A percentile compares a stretch with the other conserved stretches of the same genome.
These are phyloP conservation scores for Aspergillus sp. DNA, from an alignment of 2,329 filamentous ascomycete genomes.

Conservation along the genomic window DNA sequence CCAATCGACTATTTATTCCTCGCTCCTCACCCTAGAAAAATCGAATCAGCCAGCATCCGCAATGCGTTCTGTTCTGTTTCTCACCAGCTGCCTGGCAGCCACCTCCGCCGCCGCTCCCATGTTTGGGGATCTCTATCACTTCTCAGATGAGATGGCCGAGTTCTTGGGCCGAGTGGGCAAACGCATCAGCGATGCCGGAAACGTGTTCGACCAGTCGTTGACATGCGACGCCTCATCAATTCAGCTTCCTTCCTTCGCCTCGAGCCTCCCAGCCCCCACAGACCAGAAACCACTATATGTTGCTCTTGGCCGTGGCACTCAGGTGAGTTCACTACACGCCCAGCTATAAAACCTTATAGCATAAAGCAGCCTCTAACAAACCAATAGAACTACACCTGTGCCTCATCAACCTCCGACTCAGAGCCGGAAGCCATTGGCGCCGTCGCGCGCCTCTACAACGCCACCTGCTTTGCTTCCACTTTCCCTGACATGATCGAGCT, in stretches of 20 bases:
- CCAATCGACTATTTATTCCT: not conserved
- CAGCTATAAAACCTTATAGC: not conserved
- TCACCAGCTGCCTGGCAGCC: constrained; percentile 32
- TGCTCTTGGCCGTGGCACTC: constrained; percentile 78
- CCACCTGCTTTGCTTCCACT: constrained; percentile 71
- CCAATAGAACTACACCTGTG: constrained; percentile 88
- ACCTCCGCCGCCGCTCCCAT: constrained; percentile 37
- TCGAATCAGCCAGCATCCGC: constrained; percentile 13
- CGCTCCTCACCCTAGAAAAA: not conserved
- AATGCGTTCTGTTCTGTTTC: constrained; percentile 23
- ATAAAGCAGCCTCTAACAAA: constrained; percentile 9
- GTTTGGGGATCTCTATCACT: constrained; percentile 36
- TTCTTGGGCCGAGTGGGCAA: constrained; percentile 42
- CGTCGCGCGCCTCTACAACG: constrained; percentile 82
- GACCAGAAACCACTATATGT: constrained; percentile 72
- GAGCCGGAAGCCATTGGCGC: constrained; percentile 70
- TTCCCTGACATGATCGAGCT: constrained; percentile 65
- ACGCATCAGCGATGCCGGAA: constrained; percentile 34
- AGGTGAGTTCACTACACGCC: constrained; percentile 34
- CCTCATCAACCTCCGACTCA: constrained; percentile 57
- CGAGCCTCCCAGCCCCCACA: constrained; percentile 59
- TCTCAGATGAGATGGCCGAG: constrained; percentile 40
- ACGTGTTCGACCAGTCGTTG: constrained; percentile 17
- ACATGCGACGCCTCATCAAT: constrained; percentile 37
- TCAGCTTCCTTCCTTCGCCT: constrained; percentile 50